phyloP scores from a whole-genome alignment of 2,329 filamentous ascomycete species.

The Blastomyces percursus region DNA sequence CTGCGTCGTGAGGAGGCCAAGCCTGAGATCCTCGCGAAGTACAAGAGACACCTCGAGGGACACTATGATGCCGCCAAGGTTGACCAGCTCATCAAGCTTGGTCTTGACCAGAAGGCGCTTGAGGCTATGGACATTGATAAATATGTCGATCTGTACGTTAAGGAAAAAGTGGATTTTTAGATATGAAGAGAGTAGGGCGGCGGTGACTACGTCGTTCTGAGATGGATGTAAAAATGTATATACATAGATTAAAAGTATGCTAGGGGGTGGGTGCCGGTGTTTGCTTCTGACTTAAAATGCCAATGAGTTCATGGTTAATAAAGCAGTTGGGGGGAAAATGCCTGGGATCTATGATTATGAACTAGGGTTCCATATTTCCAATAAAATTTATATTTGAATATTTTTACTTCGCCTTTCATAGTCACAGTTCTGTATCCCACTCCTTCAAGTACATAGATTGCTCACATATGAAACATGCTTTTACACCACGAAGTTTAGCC shows the following conservation, averaged over 20 bases:
- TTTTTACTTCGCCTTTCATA: background rate
- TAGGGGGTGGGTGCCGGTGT: background rate
- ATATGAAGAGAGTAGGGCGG: background rate
- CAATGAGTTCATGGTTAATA: background rate
- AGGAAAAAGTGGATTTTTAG: conserved; percentile 37
- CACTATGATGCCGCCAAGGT: conserved; percentile 71
- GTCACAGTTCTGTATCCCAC: background rate
- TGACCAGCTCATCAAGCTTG: conserved; percentile 69
- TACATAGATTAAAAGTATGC: background rate
- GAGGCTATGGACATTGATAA: conserved; percentile 78
- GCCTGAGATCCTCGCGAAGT: conserved; percentile 92
- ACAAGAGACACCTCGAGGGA: conserved; percentile 76
- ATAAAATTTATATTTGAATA: background rate
- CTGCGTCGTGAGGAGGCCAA: conserved; percentile 91
- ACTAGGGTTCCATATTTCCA: background rate
- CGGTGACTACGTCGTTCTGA: background rate
- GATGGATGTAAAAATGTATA: background rate
- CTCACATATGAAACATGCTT: no score
- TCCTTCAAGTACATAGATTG: no score
- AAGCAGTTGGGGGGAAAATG: background rate
- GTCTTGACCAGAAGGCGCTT: conserved; percentile 61
- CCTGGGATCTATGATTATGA: background rate
- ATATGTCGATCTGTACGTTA: conserved; percentile 80
- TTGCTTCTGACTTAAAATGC: background rate
- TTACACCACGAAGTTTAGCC: no score